phyloP scores from a whole-genome alignment of 768 basidiomycete species.

The Trametes sanguinea region DNA sequence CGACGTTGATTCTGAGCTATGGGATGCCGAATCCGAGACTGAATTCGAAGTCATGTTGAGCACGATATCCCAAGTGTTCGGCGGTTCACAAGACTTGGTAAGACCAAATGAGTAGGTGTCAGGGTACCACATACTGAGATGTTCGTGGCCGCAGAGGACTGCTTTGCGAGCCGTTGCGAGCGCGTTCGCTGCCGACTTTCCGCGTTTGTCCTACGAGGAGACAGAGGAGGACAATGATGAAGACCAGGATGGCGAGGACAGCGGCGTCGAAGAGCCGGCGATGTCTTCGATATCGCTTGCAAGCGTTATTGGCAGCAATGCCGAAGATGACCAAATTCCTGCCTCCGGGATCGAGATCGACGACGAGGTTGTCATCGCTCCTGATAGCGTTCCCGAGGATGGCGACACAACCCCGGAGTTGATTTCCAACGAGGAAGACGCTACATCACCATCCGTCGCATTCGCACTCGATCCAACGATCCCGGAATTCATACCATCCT shows the following conservation, averaged over 20 bases:
- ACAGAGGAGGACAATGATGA: not conserved
- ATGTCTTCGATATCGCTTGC: not conserved
- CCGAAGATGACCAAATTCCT: too few relatives aligned
- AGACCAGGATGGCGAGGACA: not conserved
- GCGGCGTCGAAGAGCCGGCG: not conserved
- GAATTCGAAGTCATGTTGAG: conserved; percentile 1
- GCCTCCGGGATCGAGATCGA: too few relatives aligned
- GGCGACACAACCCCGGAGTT: too few relatives aligned
- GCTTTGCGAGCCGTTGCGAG: not conserved
- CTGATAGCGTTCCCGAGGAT: too few relatives aligned
- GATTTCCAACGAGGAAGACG: too few relatives aligned
- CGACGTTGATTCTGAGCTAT: not conserved
- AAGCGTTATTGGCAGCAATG: too few relatives aligned
- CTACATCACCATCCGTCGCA: not conserved
- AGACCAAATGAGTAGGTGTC: not conserved
- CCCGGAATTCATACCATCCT: conserved; percentile 12
- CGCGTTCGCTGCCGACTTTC: not conserved
- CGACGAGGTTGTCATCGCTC: too few relatives aligned
- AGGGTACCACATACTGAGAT: not conserved
- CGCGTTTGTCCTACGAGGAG: not conserved
- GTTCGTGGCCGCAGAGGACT: not conserved
- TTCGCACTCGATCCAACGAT: conserved; percentile 11
- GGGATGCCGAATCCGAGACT: not conserved
- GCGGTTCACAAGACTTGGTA: conserved; percentile 2
- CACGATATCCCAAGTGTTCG: conserved; percentile 3